Evolutionary conservation across 2,329 filamentous ascomycete species (phyloP).

Genomic region (Myriosclerotinia scirpicola): DNA sequence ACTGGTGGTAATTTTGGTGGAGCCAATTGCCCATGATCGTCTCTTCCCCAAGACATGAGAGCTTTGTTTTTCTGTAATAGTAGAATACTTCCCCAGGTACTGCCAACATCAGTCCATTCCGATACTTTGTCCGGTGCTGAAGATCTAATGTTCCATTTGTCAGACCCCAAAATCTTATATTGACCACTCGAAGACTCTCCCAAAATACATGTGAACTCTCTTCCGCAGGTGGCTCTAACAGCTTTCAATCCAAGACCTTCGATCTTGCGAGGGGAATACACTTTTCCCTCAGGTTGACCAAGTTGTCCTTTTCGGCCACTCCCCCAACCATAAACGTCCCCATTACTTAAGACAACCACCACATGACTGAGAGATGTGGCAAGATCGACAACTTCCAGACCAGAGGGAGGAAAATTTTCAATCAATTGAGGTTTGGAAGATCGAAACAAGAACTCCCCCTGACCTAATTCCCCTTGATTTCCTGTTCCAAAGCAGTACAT

Average conservation of each 20-base stretch:
- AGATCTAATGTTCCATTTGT: slow-evolving; percentile 70
- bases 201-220: slow-evolving; percentile 80
- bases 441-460: slow-evolving; percentile 54
- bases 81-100: slow-evolving; percentile 82
- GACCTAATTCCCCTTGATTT: slow-evolving; percentile 70
- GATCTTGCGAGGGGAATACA: slow-evolving; percentile 63
- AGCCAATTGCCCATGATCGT: slow-evolving; percentile 81
- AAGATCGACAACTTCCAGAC: slow-evolving; percentile 60
- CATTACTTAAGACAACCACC: slow-evolving; percentile 70
- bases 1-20: slow-evolving; percentile 60
- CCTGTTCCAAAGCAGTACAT: slow-evolving; percentile 67
- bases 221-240: slow-evolving; percentile 69
- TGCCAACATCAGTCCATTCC: slow-evolving; percentile 67
- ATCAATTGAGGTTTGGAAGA: slow-evolving; percentile 52
- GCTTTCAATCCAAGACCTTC: slow-evolving; percentile 60
- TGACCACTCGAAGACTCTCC: slow-evolving; percentile 55
- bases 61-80: slow-evolving; percentile 61
- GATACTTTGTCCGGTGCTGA: slow-evolving; percentile 53
- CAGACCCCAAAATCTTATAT: slow-evolving; percentile 67
- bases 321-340: slow-evolving; percentile 85
- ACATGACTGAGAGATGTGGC: slow-evolving; percentile 77
- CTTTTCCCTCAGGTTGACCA: slow-evolving; percentile 55
- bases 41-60: slow-evolving; percentile 74
- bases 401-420: slow-evolving; percentile 62
- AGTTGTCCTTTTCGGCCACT: slow-evolving; percentile 83